Percentiles rank a stretch among this genome's conserved stretches.
These are phyloP conservation scores for Protomyces arabidopsidicola DNA, from an alignment of 1,139 yeast genomes.

Conservation along the genomic window DNA sequence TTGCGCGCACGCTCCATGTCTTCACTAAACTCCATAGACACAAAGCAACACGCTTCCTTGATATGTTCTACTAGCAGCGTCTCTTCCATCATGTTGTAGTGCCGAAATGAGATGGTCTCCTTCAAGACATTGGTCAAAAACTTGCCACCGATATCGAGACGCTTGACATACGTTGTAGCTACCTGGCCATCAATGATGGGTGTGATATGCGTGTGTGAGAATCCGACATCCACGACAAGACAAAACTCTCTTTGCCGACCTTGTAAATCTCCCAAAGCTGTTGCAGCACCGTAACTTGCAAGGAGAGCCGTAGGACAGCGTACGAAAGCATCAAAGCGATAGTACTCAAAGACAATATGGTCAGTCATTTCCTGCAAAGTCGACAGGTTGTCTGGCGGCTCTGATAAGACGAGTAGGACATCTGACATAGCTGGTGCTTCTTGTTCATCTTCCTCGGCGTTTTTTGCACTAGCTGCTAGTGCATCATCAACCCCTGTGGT, in stretches of 20 bases:
- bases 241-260: conserved; percentile 50
- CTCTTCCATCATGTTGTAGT: conserved; percentile 91
- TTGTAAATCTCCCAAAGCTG: not conserved
- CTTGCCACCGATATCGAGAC: conserved; percentile 79
- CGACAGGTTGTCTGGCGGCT: conserved; percentile 78
- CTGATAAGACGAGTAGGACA: conserved; percentile 53
- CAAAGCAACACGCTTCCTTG: conserved; percentile 74
- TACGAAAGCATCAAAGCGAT: conserved; percentile 65
- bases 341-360: conserved; percentile 91
- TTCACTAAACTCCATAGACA: conserved; percentile 60
- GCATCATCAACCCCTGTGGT: conserved; percentile 8
- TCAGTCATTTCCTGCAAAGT: conserved; percentile 80
- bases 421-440: not conserved
- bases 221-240: conserved; percentile 83
- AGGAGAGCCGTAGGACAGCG: conserved; percentile 61
- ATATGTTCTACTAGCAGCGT: conserved; percentile 77
- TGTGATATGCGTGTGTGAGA: conserved; percentile 76
- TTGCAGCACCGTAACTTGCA: conserved; percentile 52
- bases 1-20: conserved; percentile 45
- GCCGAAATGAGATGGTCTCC: conserved; percentile 82
- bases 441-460: too few species aligned
- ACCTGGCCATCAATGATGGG: conserved; percentile 80
- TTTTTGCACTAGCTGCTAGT: not conserved
- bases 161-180: conserved; percentile 70
- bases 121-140: conserved; percentile 73